Evolutionary conservation across 2,329 filamentous ascomycete species (phyloP).

Genomic region (Achaetomium macrosporum): DNA sequence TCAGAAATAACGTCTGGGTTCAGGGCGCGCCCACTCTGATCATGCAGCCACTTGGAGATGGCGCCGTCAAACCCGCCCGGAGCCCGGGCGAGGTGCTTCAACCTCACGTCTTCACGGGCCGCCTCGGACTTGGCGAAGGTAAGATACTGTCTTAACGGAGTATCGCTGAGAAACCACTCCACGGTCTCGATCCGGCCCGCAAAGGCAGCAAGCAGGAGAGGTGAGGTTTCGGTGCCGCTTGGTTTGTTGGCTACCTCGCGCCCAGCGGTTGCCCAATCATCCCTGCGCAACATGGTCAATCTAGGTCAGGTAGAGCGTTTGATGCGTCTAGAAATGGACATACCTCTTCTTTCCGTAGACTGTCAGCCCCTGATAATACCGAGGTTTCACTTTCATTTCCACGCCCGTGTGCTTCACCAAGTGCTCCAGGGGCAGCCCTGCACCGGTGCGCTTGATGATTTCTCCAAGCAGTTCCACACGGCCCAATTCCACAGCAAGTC

Average conservation of each 20-base stretch:
- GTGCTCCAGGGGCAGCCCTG: slow-evolving; percentile 62
- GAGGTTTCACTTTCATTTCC: slow-evolving; percentile 57
- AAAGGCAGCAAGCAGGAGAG: slow-evolving; percentile 54
- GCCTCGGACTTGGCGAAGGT: slow-evolving; percentile 58
- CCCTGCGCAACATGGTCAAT: slow-evolving; percentile 27
- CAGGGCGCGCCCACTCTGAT: slow-evolving; percentile 44
- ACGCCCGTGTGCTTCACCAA: slow-evolving; percentile 61
- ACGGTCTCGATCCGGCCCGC: slow-evolving; percentile 58
- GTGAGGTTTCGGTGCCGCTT: slow-evolving; percentile 45
- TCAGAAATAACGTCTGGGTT: background rate
- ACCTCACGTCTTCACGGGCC: slow-evolving; percentile 54
- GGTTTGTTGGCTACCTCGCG: slow-evolving; percentile 38
- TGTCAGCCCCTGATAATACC: slow-evolving; percentile 70
- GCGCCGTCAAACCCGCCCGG: slow-evolving; percentile 58
- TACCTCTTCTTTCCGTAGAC: slow-evolving; percentile 67
- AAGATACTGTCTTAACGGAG: slow-evolving; percentile 59
- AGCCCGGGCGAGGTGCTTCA: slow-evolving; percentile 55
- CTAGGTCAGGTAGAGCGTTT: background rate
- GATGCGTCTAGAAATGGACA: background rate
- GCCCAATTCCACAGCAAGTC: slow-evolving; percentile 39
- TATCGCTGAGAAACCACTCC: slow-evolving; percentile 72
- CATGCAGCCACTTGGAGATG: slow-evolving; percentile 56
- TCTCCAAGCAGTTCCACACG: slow-evolving; percentile 54
- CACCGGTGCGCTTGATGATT: slow-evolving; percentile 61
- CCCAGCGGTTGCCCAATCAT: slow-evolving; percentile 67